Percentiles rank a stretch among this genome's conserved stretches.
These are phyloP conservation scores for Trichoderma cornu-damae DNA, from an alignment of 2,329 filamentous ascomycete species.

Conservation along the genomic window DNA sequence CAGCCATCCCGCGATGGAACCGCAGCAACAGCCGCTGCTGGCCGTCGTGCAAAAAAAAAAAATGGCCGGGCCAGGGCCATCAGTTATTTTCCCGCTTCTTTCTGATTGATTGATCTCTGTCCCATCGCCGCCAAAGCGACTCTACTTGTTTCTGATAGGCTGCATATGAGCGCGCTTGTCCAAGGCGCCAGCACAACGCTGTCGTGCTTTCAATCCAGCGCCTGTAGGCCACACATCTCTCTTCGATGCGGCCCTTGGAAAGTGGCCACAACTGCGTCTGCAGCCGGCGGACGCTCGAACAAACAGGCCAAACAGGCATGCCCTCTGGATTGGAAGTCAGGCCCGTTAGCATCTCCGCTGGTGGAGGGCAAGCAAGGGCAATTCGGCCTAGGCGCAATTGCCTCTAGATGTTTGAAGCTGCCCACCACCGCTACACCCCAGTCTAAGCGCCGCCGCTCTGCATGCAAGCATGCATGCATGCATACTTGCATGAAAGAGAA, in stretches of 20 bases:
- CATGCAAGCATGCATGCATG: slow-evolving; percentile 3
- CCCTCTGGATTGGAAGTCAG: not conserved
- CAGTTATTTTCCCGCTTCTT: not conserved
- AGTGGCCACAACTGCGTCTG: not conserved
- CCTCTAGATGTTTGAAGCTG: not conserved
- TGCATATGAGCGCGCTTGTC: slow-evolving; percentile 14
- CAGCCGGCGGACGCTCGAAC: not conserved
- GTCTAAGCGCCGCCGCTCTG: slow-evolving; percentile 17
- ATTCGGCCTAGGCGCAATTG: not conserved
- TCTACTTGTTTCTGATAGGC: not conserved
- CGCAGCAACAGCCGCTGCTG: slow-evolving; percentile 16
- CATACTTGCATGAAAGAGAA: not conserved
- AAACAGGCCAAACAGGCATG: not conserved
- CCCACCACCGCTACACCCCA: slow-evolving; percentile 6
- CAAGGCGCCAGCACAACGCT: slow-evolving; percentile 1
- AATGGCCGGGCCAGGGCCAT: not conserved
- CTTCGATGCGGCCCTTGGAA: slow-evolving; percentile 2
- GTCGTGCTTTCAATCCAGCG: not conserved
- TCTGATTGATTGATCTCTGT: not conserved
- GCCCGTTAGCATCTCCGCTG: not conserved
- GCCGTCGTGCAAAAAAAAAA: not conserved
- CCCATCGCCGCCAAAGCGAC: not conserved
- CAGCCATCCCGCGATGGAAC: slow-evolving; percentile 4
- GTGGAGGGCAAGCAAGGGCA: not conserved
- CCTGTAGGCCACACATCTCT: not conserved